Base-by-base conservation (phyloP, 768 basidiomycete species). In the Serendipita indica region DNA sequence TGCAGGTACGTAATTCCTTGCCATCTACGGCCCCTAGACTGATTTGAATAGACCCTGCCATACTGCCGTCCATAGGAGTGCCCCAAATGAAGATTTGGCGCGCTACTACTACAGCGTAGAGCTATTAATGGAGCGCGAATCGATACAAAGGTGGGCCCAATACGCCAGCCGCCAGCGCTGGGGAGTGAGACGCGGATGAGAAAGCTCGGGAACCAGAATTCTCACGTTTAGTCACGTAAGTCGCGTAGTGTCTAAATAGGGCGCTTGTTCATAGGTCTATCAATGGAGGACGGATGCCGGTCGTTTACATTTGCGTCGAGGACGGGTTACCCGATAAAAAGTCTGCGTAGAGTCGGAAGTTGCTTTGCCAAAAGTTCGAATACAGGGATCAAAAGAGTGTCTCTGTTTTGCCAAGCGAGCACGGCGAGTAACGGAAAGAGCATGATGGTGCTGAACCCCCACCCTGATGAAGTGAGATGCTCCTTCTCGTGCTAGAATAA, bases 131-230 rank as follows among this genome's bases (percentile, higher is more conserved):
- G 67, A 71, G 46, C 66, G 79, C 45, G 79, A 80, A 39, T 80
- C 81, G 49, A 75, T 81, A 6, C 74, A 75, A 65, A 76, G 72
- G 58, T 81, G 80, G 80, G 69, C 70, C 39, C 73, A 69, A 52
- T 82, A 80, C 62, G 79, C 79, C 2, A 67, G 77, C 10, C 79
- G 69, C 60, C 70, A 71, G 60, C 62, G 69, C 2, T 69, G 46
- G 20, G 68, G 68, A 13, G 49, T 54, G 5, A 25, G 49, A 54
- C 20, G 49, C 6, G 49, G 49, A 25, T 54, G n/a, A 27, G 30
- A 32, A 18, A 10, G n/a, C n/a, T n/a, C n/a, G n/a, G n/a, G n/a
- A n/a, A n/a, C n/a, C n/a, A n/a, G n/a, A n/a, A n/a, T n/a, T n/a
- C n/a, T n/a, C n/a, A n/a, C n/a, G n/a, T n/a, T n/a, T n/a, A n/a